Base-by-base conservation (phyloP, 1,284 basidiomycete species). In the Pisolithus thermaeus region DNA sequence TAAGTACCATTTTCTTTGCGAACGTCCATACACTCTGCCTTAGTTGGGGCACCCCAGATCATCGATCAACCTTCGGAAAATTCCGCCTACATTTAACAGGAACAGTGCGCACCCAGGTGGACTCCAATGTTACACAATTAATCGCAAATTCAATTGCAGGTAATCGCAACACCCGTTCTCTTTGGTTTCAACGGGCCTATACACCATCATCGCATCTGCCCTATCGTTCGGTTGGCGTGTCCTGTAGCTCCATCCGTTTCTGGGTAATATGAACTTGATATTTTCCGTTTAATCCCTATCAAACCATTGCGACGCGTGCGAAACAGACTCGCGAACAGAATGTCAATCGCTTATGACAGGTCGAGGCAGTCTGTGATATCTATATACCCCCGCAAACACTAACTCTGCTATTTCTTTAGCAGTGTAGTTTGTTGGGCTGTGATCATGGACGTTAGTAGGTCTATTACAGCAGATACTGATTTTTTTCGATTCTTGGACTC, bases 301-400 rank as follows among this genome's bases (percentile, higher is more conserved):
- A 27, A 27, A 3, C 27, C 27, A 28, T 59, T 41, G 1, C 68
- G 45, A 12, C 58, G 39, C 8, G 40, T 56, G 65, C 68, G 71
- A 49, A 66, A 69, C 3, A 38, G 25, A 5, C 58, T 61, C 1
- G 65, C 66, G 52, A 70, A 71, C 27, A 27, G 27, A 3, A 27
- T 7, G 7, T 4, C 70, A 58, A 51, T 78, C 70, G 23, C 67
- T 70, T 3, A 77, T 58, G 27, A 81, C 74, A 0, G 37, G 23
- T 11, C 52, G 44, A 0, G 64, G 70, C 7, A 69, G 43, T 0
- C 68, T 67, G 50, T 70, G 68, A 64, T 47, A 30, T 16, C 47
- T 52, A 37, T 64, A 64, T 0, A 70, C 56, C 7, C 55, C 36
- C 4, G 59, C 42, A 36, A 66, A 60, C 12, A 68, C 42, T 3